Evolutionary conservation across 345 rosid species (phyloP).

Genomic region (Hibiscus mutabilis): DNA sequence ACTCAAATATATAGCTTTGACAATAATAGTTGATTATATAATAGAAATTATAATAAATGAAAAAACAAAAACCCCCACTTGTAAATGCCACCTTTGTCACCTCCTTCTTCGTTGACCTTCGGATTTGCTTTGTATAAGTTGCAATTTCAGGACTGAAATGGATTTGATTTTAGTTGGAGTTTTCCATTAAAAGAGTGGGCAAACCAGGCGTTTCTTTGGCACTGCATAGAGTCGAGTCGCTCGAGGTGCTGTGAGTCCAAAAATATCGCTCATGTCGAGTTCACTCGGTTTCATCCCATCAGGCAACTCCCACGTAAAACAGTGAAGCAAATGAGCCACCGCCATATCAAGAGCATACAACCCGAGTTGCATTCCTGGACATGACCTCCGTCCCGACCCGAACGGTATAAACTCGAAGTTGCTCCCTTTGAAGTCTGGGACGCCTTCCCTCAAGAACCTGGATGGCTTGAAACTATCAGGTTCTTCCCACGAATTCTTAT

Average conservation of each 20-base stretch:
- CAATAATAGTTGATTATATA: not conserved
- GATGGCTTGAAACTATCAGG: slow-evolving; percentile 64
- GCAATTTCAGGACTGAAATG: not conserved
- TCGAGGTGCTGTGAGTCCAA: slow-evolving; percentile 84
- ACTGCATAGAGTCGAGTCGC: slow-evolving; percentile 63
- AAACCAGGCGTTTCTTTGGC: slow-evolving; percentile 44
- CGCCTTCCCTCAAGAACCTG: slow-evolving; percentile 52
- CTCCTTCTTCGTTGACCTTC: not conserved
- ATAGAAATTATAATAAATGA: not conserved
- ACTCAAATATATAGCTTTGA: not conserved
- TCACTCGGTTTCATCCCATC: slow-evolving; percentile 85
- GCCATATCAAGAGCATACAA: slow-evolving; percentile 63
- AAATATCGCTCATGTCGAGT: slow-evolving; percentile 71
- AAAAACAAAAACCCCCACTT: not conserved
- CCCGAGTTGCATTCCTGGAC: slow-evolving; percentile 96
- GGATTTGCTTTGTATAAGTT: not conserved
- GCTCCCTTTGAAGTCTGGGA: slow-evolving; percentile 72
- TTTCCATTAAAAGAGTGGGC: slow-evolving; percentile 29
- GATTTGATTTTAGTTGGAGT: not conserved
- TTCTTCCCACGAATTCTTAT: slow-evolving; percentile 66
- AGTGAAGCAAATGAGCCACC: slow-evolving; percentile 67
- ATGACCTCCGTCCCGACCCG: slow-evolving; percentile 85
- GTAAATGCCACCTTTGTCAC: not conserved
- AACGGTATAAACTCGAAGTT: slow-evolving; percentile 84
- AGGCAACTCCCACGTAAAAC: slow-evolving; percentile 77